Evolutionary conservation across 441 rosid genomes (phyloP).

Genomic region (Populus hybrid): DNA sequence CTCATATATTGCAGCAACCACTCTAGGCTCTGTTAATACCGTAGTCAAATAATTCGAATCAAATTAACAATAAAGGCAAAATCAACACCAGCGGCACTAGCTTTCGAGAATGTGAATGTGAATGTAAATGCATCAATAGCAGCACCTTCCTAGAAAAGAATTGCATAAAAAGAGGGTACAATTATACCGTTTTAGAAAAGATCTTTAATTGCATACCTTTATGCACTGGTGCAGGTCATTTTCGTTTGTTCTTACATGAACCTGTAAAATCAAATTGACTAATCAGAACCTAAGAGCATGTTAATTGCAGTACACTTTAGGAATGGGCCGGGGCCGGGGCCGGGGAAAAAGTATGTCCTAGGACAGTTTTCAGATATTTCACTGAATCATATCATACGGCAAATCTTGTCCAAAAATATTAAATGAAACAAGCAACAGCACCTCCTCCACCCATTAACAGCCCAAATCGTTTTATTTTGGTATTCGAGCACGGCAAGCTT

Average conservation of each 20-base stretch:
- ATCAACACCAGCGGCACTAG: neutral
- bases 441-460: neutral
- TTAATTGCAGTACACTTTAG: neutral
- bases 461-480: neutral
- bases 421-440: neutral
- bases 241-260: constrained; percentile 69
- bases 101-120: neutral
- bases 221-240: constrained; percentile 75
- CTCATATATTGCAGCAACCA: constrained; percentile 59
- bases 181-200: neutral
- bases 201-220: constrained; percentile 42
- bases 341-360: neutral
- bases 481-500: neutral
- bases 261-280: constrained; percentile 39
- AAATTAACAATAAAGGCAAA: neutral
- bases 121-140: neutral
- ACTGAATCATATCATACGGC: neutral
- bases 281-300: constrained; percentile 16
- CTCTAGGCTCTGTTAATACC: constrained; percentile 59
- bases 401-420: neutral
- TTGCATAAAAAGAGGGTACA: neutral
- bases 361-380: neutral
- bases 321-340: neutral
- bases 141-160: neutral
- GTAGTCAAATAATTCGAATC: neutral